Evolutionary conservation across 371 early-diverging fungal species (phyloP).

Genomic region (Umbelopsis sp.): DNA sequence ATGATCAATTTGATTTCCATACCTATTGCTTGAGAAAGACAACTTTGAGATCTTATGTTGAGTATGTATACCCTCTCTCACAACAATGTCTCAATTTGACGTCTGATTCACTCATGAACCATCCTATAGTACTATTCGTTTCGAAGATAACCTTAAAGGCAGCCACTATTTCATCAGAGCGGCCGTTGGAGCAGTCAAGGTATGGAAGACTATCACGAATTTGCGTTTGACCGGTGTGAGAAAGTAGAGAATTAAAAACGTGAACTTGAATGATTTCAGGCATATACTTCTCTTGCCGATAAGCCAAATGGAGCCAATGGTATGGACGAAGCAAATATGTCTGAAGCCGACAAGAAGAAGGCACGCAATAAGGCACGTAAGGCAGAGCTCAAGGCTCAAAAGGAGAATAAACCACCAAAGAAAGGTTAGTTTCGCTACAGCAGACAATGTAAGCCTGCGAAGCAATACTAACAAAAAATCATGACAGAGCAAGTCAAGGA

Average conservation of each 20-base stretch:
- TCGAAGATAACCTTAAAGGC: constrained; percentile 75
- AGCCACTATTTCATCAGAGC: constrained; percentile 79
- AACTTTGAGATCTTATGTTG: constrained; percentile 85
- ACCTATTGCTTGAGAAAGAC: constrained; percentile 89
- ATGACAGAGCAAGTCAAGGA: constrained; percentile 29
- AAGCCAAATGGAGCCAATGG: constrained; percentile 47
- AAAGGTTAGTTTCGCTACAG: constrained; percentile 10
- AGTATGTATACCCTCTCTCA: constrained; percentile 29
- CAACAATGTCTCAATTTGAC: not conserved
- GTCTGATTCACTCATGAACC: not conserved
- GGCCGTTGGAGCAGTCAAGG: constrained; percentile 75
- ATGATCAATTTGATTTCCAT: constrained; percentile 98
- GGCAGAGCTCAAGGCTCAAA: constrained; percentile 51
- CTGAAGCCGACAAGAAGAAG: constrained; percentile 67
- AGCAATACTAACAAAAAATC: not conserved
- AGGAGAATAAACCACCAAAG: constrained; percentile 44
- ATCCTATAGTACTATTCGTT: constrained; percentile 60
- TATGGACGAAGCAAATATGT: constrained; percentile 56
- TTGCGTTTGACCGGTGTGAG: too few species aligned
- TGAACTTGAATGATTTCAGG: constrained; percentile 1
- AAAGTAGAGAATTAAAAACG: too few species aligned
- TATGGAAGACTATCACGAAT: constrained; percentile 12
- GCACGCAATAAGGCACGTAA: constrained; percentile 61
- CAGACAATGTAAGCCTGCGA: not conserved
- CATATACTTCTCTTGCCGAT: constrained; percentile 74